Evolutionary conservation across 1,284 basidiomycete genomes (phyloP).

Genomic region (Fomitopsis betulina): DNA sequence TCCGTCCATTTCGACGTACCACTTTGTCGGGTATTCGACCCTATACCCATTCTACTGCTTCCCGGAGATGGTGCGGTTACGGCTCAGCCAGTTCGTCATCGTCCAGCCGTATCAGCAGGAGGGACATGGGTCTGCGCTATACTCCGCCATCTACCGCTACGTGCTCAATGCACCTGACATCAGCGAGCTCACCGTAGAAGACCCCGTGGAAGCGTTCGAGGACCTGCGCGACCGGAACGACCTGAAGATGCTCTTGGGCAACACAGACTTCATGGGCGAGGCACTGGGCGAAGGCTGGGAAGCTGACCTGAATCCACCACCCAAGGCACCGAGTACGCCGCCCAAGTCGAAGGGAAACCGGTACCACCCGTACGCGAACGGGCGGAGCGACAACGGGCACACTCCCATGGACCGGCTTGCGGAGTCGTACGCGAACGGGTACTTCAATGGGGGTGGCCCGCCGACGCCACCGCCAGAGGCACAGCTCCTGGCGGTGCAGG

Average conservation of each 20-base stretch:
- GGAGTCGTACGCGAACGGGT: not conserved
- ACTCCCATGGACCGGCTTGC: not conserved
- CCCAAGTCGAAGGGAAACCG: not conserved
- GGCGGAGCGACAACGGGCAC: not conserved
- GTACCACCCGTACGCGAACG: not conserved
- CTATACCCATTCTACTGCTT: conserved; percentile 93
- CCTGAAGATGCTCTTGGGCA: conserved; percentile 71
- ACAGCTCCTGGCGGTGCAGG: not conserved
- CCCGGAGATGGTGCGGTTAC: conserved; percentile 81
- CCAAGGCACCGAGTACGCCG: not conserved
- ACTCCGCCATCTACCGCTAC: conserved; percentile 82
- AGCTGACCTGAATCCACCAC: not conserved
- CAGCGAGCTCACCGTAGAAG: conserved; percentile 92
- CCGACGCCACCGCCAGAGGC: not conserved
- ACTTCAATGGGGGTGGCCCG: conserved; percentile 29
- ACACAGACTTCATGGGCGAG: conserved; percentile 64
- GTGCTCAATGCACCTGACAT: conserved; percentile 64
- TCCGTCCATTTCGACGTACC: conserved; percentile 61
- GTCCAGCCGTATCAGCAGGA: conserved; percentile 87
- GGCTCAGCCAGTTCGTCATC: conserved; percentile 88
- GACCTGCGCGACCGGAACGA: conserved; percentile 93
- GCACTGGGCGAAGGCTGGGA: conserved; percentile 41
- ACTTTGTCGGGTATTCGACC: conserved; percentile 90
- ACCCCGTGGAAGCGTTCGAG: conserved; percentile 95
- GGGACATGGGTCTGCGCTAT: conserved; percentile 90